Evolutionary conservation across 805 yeast species (phyloP), one percentile per base, ranked within the genome.

Genomic region (Suhomyces emberorum): DNA sequence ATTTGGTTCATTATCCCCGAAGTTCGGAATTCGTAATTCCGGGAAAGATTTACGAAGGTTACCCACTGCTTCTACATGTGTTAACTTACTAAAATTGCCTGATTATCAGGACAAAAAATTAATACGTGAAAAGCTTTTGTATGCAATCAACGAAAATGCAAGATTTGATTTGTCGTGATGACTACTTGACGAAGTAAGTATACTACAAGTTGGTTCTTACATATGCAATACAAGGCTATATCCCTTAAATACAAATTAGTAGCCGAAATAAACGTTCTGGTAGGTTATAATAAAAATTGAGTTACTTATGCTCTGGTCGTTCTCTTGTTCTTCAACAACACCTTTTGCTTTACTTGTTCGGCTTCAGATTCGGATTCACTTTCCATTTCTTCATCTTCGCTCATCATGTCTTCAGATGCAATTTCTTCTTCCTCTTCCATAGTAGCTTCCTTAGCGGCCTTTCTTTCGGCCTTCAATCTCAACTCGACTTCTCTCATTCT

Each of bases 41-140:
- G 93, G 91, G 0, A 43, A 57, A 11, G 76, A 75, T 18, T 45
- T 51, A 2, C 69, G 67, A 2, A 63, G 95, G 20, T 64, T 93
- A 26, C 98, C 98, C 0, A 87, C 97, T 0, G 84, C 98, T 0
- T 79, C 96, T 0, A 93, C 98, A 0, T 93, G 98, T 68, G 86
- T 88, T 20, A 93, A 93, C 53, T 60, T 93, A 39, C 65, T 93
- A 42, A 88, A 83, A 51, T 59, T 93, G 18, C 98, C 98, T 0
- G 83, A 88, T 54, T 93, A 93, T 57, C 62, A 66, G 45, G 65
- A 83, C 47, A 83, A 79, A 35, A 66, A 88, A 27, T 17, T 72
- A 2, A 61, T 93, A 28, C 70, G 70, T 38, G 61, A 72, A 28
- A 89, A 88, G 55, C 59, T 91, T 35, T 54, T 88, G 16, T 87